Evolutionary conservation across 805 yeast genomes (phyloP), one percentile per base, ranked within the genome.

Genomic region (Metschnikowia orientalis): DNA sequence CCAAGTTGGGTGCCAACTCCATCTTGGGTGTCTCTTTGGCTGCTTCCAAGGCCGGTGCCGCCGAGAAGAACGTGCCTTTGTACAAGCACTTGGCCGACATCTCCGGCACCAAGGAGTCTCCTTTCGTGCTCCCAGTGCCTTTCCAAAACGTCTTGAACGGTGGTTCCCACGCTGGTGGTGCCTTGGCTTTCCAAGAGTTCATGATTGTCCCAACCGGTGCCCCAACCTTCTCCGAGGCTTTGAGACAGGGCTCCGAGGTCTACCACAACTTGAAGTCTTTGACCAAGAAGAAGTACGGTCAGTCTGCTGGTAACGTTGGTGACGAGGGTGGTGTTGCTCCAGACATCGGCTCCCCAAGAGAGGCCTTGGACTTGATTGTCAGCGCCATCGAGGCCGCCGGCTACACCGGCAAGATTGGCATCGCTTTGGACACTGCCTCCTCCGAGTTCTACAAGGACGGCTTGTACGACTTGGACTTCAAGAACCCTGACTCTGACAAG

Each of bases 321-420:
- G 98, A 90, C 71, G 98, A 90, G 79, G 98, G 98, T 83, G 98
- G 98, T 81, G 96, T 90, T 75, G 98, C 98, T 58, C 98, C 98
- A 70, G 86, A 88, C 70, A 81, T 92, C 53, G 77, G 82, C 51
- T 78, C 96, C 55, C 90, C 98, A 63, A 85, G 79, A 69, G 97
- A 90, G 79, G 98, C 97, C 56, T 75, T 90, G 51, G 97, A 92
- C 75, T 81, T 90, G 67, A 87, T 90, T 67, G 75, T 78, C 54
- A 81, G 69, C 50, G 87, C 98, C 61, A 90, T 92, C 65, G 85
- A 79, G 64, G 67, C 71, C 53, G 96, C 98, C 54, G 98, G 98
- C 62, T 89, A 90, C 83, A 81, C 79, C 48, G 97, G 96, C 67
- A 70, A 78, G 73, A 80, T 90, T 61, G 73, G 77, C 58, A 92